phyloP scores from a whole-genome alignment of 2,329 filamentous ascomycete genomes.

The Claviceps africana region DNA sequence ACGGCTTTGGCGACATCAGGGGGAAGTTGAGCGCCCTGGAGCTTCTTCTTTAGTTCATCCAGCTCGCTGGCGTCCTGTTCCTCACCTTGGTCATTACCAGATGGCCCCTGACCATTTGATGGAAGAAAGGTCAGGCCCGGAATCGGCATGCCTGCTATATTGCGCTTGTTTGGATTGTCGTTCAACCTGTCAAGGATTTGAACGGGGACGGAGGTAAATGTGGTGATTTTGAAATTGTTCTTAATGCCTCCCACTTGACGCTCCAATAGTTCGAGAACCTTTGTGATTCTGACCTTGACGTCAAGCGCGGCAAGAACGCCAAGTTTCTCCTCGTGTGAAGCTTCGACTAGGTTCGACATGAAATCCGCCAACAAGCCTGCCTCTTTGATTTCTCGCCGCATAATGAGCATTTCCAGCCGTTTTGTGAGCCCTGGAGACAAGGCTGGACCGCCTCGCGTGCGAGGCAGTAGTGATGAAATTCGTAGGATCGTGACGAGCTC shows the following conservation, averaged over 20 bases:
- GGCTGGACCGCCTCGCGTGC: conserved; percentile 46
- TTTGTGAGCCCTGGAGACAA: conserved; percentile 77
- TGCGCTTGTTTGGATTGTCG: conserved; percentile 22
- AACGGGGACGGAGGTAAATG: conserved; percentile 53
- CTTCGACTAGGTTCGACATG: conserved; percentile 86
- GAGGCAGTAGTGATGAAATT: conserved; percentile 69
- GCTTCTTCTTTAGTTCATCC: conserved; percentile 77
- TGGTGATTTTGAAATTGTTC: conserved; percentile 73
- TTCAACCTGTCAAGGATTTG: conserved; percentile 44
- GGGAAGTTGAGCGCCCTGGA: conserved; percentile 68
- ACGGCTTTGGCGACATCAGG: conserved; percentile 83
- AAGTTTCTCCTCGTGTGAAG: conserved; percentile 81
- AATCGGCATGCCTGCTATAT: conserved; percentile 23
- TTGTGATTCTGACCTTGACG: conserved; percentile 62
- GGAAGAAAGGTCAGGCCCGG: conserved; percentile 23
- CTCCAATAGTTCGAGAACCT: conserved; percentile 71
- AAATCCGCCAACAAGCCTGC: conserved; percentile 85
- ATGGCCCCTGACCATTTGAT: conserved; percentile 22
- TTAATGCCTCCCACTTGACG: conserved; percentile 75
- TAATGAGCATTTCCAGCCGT: conserved; percentile 76
- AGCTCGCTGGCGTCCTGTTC: conserved; percentile 81
- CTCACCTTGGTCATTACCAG: conserved; percentile 39
- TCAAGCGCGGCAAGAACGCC: conserved; percentile 71
- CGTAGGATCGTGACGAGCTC: conserved; percentile 77
- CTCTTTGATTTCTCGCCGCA: conserved; percentile 65